Base-by-base conservation (phyloP, 2,329 filamentous ascomycete genomes). In the Alternaria sp. region DNA sequence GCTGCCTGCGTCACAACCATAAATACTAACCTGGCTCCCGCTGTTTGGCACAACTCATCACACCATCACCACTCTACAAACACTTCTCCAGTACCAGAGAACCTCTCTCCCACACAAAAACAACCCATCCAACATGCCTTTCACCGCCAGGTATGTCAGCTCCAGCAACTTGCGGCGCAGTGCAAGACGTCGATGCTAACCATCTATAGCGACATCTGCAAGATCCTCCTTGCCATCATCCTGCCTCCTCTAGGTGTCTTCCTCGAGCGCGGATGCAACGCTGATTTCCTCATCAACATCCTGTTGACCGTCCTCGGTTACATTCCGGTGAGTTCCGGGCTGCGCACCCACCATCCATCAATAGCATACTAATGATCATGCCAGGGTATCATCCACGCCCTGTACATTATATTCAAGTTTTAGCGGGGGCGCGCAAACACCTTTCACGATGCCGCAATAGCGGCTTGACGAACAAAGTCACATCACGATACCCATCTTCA, bases 361-460 rank as follows among this genome's bases (percentile, higher is more conserved):
- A 36, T 8, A 20, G 24, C 4, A 52, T 11, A 52, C 71, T 73
- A 48, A 75, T 63, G 51, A 16, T 0, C 3, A 1, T 8, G 0
- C 22, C 48, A 77, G 75, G 75, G 93, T 80, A 94, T 96, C 83
- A 92, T 96, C 80, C 93, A 97, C 85, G 93, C 93, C 64, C 83
- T 96, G 84, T 96, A 95, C 86, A 94, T 96, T 76, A 95, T 96
- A 71, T 85, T 95, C 74, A 95, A 94, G 82, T 94, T 93, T 79
- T 96, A 92, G 80, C 53, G 63, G 65, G 51, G 61, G 57, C 59
- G 56, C 57, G 51, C 55, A 52, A 36, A 43, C 52, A 61, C 44
- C 49, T 32, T 32, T 59, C 61, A 57, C 47, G 44, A 64, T 56
- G 54, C 58, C 51, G 54, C 46, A 22, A 46, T 54, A 44, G 57